Evolutionary conservation across 1,284 basidiomycete species (phyloP).

Genomic region (Stygiomarasmius scandens): DNA sequence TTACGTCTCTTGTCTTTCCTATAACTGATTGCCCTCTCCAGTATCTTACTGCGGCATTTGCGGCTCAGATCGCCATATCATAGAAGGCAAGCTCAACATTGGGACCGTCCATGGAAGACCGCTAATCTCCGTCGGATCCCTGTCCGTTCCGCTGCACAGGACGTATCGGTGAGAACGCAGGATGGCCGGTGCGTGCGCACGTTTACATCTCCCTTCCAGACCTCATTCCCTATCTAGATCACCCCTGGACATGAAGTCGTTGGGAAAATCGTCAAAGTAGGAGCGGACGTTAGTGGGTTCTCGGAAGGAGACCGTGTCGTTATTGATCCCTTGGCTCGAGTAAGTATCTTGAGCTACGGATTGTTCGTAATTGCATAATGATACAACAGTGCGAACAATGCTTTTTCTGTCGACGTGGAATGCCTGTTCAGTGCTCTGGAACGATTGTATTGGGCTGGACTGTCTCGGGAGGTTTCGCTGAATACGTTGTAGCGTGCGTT

Average conservation of each 20-base stretch:
- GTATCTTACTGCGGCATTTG: constrained; percentile 60
- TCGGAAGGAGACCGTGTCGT: constrained; percentile 76
- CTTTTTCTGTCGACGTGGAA: constrained; percentile 81
- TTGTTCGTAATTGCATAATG: constrained; percentile 4
- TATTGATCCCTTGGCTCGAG: constrained; percentile 67
- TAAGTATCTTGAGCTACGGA: constrained; percentile 30
- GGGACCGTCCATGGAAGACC: too few relatives aligned
- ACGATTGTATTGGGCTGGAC: constrained; percentile 79
- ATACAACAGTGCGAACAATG: constrained; percentile 69
- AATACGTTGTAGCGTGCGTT: constrained; percentile 77
- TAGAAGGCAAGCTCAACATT: constrained; percentile 50
- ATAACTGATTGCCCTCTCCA: constrained; percentile 9
- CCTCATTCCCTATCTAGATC: too few relatives aligned
- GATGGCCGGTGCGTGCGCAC: too few relatives aligned
- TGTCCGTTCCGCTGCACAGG: too few relatives aligned
- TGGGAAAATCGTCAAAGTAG: constrained; percentile 67
- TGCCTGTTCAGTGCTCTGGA: constrained; percentile 76
- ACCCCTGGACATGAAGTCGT: constrained; percentile 85
- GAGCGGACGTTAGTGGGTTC: constrained; percentile 73
- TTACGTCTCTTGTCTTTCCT: background rate
- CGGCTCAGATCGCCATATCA: constrained; percentile 80
- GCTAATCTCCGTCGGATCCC: too few relatives aligned
- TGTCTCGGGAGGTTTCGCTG: constrained; percentile 80
- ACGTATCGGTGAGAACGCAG: too few relatives aligned
- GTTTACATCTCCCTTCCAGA: too few relatives aligned